Evolutionary conservation across 768 basidiomycete genomes (phyloP), one percentile per base, ranked within the genome.

Genomic region (Clitopilus hobsonii): DNA sequence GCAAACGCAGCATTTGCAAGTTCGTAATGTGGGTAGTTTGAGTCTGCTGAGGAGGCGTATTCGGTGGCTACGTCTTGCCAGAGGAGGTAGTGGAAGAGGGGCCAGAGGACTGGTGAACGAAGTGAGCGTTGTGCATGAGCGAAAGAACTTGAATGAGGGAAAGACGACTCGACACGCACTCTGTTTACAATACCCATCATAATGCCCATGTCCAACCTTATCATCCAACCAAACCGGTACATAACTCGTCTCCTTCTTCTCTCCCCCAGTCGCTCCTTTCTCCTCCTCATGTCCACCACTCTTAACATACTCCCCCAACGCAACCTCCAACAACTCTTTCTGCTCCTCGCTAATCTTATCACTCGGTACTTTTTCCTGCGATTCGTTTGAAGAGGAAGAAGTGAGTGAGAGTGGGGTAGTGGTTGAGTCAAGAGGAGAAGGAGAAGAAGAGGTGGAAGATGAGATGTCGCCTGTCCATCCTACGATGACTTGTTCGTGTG

Each of bases 121-220:
- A 20, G 18, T 36, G 47, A 13, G 41, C 27, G 11, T 20, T 32
- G 36, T 14, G 30, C 49, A 53, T 29, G 20, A 38, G 23, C 16
- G 4, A 14, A 24, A 18, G 16, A n/a, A 1, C 20, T 49, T 3
- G 7, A 3, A 11, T 18, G 3, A 25, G 13, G 65, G 24, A 53
- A 38, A 11, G 52, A 38, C 38, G 83, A n/a, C n/a, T n/a, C n/a
- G n/a, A n/a, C n/a, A n/a, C 89, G 69, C 63, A 95, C 94, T 96
- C 65, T 89, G 87, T 70, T 99, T 99, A 82, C 95, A 98, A 69
- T 97, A 98, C 0, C 94, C 95, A 61, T 98, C 94, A 67, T 98
- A 97, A 68, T 97, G 94, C 0, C 88, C 92, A 63, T 94, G 91
- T 20, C 92, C 94, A 32, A 94, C 83, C 67, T 88, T 83, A 62